Evolutionary conservation across 1,284 basidiomycete species (phyloP), one percentile per base, ranked within the genome.

Genomic region (Athelia sp.): DNA sequence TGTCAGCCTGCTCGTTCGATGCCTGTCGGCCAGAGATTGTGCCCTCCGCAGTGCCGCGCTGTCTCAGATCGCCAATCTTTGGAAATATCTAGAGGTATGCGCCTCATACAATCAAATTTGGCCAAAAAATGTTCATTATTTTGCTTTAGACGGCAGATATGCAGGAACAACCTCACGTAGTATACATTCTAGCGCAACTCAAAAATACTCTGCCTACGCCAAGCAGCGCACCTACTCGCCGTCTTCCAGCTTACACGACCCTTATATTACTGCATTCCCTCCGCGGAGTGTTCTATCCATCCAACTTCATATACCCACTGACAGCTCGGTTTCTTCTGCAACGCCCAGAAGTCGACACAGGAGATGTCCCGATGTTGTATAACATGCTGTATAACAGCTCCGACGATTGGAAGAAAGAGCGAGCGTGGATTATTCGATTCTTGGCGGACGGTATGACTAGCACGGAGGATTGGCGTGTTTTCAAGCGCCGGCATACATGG

Each of bases 401-500:
- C 1, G 83, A 84, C 40, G 84, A 89, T 24, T 90, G 88, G 82
- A 87, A 84, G 68, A 86, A 84, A 61, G 92, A 98, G 60, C 75
- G 93, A 18, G 74, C 75, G 2, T 98, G 93, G 93, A 93, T 98
- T 45, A 69, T 98, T 38, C 77, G 85, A 38, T 89, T 93, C 63
- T 68, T 98, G 32, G 74, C 84, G 0, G 92, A 96, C 57, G 90
- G 89, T 0, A 84, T 93, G 74, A 73, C 75, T 50, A 78, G 79
- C 31, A 72, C 72, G 0, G 75, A 80, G 49, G 94, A 97, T 58
- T 96, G 93, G 92, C 76, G 74, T 31, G 78, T 93, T 1, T 69
- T 95, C 52, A 84, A 84, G 58, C 74, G 91, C 42, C 69, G 94
- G 24, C 90, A 93, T 62, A 92, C 90, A 0, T 94, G 91, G 87